Percentiles rank a stretch among this genome's conserved stretches.
Evolutionary conservation across 2,329 filamentous ascomycete genomes (phyloP).

Genomic region (Fusarium xyrophilum): DNA sequence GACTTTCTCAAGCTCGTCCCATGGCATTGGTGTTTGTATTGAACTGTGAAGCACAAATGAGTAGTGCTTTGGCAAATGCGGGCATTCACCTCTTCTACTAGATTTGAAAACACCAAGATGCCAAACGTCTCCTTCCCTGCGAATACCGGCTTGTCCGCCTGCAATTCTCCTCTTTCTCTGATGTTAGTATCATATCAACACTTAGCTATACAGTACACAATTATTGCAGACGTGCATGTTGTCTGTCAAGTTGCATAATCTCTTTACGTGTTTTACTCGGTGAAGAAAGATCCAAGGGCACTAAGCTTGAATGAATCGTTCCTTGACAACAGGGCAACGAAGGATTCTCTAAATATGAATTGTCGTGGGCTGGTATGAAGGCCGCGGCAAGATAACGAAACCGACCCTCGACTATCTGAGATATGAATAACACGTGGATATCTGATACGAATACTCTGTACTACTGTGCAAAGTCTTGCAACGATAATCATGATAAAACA

Average conservation of each 20-base stretch:
- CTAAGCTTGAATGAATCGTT: fast-evolving
- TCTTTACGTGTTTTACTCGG: not conserved
- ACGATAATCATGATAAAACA: not conserved
- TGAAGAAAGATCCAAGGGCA: fast-evolving
- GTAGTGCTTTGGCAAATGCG: not conserved
- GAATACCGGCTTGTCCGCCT: fast-evolving
- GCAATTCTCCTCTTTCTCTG: no score
- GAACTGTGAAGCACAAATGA: not conserved
- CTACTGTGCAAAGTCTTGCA: not conserved
- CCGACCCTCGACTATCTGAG: not conserved
- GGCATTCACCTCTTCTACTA: not conserved
- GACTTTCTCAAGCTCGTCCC: not conserved
- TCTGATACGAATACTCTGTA: not conserved
- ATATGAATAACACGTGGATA: not conserved
- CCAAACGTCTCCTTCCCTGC: fast-evolving
- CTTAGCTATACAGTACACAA: not conserved
- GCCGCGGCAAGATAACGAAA: no score
- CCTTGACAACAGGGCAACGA: not conserved
- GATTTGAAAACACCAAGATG: not conserved
- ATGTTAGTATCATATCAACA: not conserved
- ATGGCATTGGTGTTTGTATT: no score
- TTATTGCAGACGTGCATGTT: not conserved
- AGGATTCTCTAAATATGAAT: fast-evolving
- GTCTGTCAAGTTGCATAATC: not conserved
- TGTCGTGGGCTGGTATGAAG: fast-evolving